Conservation (phyloP, 2,329 filamentous ascomycete species). For the Trichoderma gracile region DNA sequence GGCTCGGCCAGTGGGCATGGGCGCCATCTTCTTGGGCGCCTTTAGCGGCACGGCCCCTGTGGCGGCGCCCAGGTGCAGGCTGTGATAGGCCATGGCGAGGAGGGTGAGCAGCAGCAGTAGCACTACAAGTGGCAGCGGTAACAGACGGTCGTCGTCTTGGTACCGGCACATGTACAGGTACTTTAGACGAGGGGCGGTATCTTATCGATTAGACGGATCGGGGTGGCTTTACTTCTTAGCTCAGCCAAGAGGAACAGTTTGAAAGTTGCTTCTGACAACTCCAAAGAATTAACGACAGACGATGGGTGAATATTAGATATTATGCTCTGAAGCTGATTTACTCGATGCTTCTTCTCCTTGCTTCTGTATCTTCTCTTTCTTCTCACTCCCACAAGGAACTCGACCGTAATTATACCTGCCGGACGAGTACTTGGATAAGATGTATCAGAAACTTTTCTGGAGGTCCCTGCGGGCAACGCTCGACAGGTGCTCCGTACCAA, state of each 20-base stretch:
- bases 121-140: constrained; percentile 14
- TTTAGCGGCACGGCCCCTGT: constrained; percentile 17
- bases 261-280: not conserved
- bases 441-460: constrained; percentile 21
- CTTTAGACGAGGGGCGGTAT: not conserved
- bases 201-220: constrained; percentile 18
- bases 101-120: constrained; percentile 11
- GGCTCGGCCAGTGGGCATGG: constrained; percentile 1
- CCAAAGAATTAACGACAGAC: not conserved
- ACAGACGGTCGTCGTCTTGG: constrained; percentile 14
- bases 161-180: constrained; percentile 22
- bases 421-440: not conserved
- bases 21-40: constrained; percentile 20
- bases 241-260: not conserved
- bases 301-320: not conserved
- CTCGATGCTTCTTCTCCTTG: not conserved
- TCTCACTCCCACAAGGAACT: not conserved
- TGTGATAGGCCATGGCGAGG: constrained; percentile 22
- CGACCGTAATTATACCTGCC: constrained; percentile 16
- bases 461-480: constrained; percentile 9
- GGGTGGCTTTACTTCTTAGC: not conserved
- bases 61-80: constrained; percentile 7
- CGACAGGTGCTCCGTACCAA: constrained; percentile 16
- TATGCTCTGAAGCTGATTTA: not conserved
- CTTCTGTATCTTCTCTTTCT: not conserved